Percentiles rank a stretch among this genome's conserved stretches.
These are phyloP conservation scores for Cytospora paraplurivora DNA, from an alignment of 2,329 filamentous ascomycete genomes.

Conservation along the genomic window DNA sequence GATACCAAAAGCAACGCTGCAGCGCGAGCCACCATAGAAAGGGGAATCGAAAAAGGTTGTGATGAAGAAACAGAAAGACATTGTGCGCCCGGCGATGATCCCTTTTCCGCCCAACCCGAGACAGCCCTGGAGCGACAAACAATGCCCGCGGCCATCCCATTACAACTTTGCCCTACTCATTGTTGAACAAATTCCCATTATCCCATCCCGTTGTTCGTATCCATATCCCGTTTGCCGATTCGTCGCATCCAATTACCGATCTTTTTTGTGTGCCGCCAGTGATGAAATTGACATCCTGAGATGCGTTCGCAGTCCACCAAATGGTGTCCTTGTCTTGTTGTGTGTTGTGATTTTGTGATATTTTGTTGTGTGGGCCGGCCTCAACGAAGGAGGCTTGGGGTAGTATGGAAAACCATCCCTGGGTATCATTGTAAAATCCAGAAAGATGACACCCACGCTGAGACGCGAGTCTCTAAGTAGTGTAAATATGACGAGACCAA, in stretches of 20 bases:
- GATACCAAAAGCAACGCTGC: background rate
- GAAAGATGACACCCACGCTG: slow-evolving; percentile 27
- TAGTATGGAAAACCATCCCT: slow-evolving; percentile 22
- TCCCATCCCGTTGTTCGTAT: slow-evolving; percentile 13
- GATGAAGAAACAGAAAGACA: slow-evolving; percentile 16
- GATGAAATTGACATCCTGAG: slow-evolving; percentile 7
- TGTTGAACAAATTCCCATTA: background rate
- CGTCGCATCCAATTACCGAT: slow-evolving; percentile 3
- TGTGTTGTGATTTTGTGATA: background rate
- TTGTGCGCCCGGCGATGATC: slow-evolving; percentile 20
- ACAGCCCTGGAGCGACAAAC: background rate
- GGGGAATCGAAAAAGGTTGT: background rate
- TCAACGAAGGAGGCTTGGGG: background rate
- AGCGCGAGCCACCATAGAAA: background rate
- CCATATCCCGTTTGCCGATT: slow-evolving; percentile 6
- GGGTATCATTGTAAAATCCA: slow-evolving; percentile 30
- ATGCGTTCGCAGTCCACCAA: background rate
- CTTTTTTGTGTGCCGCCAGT: slow-evolving; percentile 17
- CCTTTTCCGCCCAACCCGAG: background rate
- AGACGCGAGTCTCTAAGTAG: slow-evolving; percentile 28
- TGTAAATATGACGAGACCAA: slow-evolving; percentile 22
- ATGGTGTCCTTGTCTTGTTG: background rate
- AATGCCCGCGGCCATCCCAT: slow-evolving; percentile 23
- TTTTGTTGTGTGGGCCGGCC: background rate
- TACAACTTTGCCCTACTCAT: slow-evolving; percentile 12